A percentile compares a stretch with the other conserved stretches of the same genome.
Evolutionary conservation across 139 green algal species (phyloP).

Genomic region (Axilococcus clingmanii): DNA sequence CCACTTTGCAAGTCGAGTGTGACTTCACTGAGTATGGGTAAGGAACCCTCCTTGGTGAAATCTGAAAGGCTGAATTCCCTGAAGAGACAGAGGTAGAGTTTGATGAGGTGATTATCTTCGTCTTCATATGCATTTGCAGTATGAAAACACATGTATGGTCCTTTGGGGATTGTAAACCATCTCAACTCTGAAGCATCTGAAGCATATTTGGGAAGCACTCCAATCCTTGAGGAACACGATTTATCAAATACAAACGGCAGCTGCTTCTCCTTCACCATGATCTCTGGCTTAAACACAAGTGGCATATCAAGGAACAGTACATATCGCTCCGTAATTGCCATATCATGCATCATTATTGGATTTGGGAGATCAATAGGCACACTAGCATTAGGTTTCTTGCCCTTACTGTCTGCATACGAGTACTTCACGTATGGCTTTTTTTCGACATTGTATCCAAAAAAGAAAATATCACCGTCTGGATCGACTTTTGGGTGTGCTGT

Average conservation of each 20-base stretch:
- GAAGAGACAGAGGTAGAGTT: constrained; percentile 21
- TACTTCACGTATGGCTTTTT: constrained; percentile 18
- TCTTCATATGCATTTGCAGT: constrained; percentile 45
- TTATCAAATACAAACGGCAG: constrained; percentile 46
- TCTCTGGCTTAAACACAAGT: constrained; percentile 48
- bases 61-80: constrained; percentile 29
- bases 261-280: constrained; percentile 45
- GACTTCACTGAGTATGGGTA: constrained; percentile 18
- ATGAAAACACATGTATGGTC: constrained; percentile 24
- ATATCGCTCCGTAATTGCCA: constrained; percentile 56
- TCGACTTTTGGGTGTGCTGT: constrained; percentile 81
- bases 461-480: constrained; percentile 32
- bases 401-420: constrained; percentile 19
- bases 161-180: constrained; percentile 54
- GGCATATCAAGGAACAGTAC: constrained; percentile 62
- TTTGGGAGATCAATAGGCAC: constrained; percentile 10
- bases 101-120: constrained; percentile 2
- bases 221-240: constrained; percentile 29
- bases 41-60: not conserved
- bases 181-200: constrained; percentile 17
- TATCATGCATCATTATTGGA: constrained; percentile 74
- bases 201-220: constrained; percentile 35
- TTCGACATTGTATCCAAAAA: constrained; percentile 39
- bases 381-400: constrained; percentile 12
- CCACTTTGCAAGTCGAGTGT: constrained; percentile 39